Base-by-base conservation (phyloP, 2,329 filamentous ascomycete genomes). In the Aspergillus spinulosporus region DNA sequence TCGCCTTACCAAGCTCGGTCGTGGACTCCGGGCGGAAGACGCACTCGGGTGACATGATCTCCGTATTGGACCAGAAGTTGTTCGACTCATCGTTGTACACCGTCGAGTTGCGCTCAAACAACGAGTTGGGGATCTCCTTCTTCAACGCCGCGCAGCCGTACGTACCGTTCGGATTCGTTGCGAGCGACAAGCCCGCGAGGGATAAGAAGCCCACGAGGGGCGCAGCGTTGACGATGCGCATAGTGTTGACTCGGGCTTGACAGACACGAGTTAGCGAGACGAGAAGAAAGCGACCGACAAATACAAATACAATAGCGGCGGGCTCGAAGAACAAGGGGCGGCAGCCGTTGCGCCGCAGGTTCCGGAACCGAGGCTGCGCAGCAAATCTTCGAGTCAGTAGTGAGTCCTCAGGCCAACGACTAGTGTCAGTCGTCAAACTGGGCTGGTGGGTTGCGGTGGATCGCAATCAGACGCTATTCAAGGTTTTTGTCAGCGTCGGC, bases 11-110 rank as follows among this genome's bases (percentile, higher is more conserved):
- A 29, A 73, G 54, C 32, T 72, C 60, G 4, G 36, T 45, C 28
- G 62, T 64, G 3, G 62, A 66, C 36, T 66, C 56, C 11, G 71
- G 71, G 14, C 71, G 70, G 59, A 71, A 72, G n/a, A 73, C 66
- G 45, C 71, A 73, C 6, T 60, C 64, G 3, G 71, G 70, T 28
- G 60, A 62, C 60, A 71, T 58, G 37, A 71, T 61, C 63, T 73
- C 67, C 11, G 69, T 72, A 57, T 72, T 71, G 9, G 71, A 72
- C 71, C 71, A 72, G 60, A 72, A 72, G 46, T 69, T 59, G 47
- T 65, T 57, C 29, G 64, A 53, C 58, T 73, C 70, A 49, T 69
- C 68, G 8, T 64, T 48, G 58, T 72, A 73, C 3, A 72, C 68
- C 2, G 42, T 34, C 42, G 52, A 62, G 31, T 57, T 54, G 5